These are phyloP conservation scores for Talaromyces amestolkiae DNA, from an alignment of 2,329 filamentous ascomycete species.

Conservation along the genomic window DNA sequence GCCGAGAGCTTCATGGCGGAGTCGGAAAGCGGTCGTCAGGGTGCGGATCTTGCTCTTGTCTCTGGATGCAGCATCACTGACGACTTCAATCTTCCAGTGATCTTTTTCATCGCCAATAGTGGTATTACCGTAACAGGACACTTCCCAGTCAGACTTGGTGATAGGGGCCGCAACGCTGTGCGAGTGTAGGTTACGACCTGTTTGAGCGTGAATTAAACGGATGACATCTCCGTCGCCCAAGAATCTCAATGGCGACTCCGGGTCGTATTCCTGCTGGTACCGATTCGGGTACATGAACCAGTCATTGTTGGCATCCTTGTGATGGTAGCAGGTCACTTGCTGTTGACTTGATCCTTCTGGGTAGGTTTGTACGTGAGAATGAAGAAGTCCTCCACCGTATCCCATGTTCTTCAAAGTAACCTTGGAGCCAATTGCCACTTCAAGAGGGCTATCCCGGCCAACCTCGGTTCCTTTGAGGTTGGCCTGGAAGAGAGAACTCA, in stretches of 20 bases:
- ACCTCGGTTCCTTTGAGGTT: constrained; percentile 93
- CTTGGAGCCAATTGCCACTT: constrained; percentile 83
- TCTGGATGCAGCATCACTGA: constrained; percentile 81
- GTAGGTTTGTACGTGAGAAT: constrained; percentile 95
- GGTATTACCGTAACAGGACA: constrained; percentile 92
- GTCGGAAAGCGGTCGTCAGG: constrained; percentile 86
- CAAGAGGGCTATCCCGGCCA: constrained; percentile 88
- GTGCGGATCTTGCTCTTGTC: constrained; percentile 85
- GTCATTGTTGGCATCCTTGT: constrained; percentile 99
- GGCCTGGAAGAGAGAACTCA: constrained; percentile 98
- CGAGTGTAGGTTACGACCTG: constrained; percentile 94
- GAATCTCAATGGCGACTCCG: constrained; percentile 68
- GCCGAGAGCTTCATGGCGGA: constrained; percentile 75
- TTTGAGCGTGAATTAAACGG: constrained; percentile 89
- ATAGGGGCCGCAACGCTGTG: constrained; percentile 86
- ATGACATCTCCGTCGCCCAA: constrained; percentile 75
- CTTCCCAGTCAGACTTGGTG: constrained; percentile 85
- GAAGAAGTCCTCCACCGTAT: constrained; percentile 91
- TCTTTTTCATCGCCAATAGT: constrained; percentile 97
- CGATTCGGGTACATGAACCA: constrained; percentile 99
- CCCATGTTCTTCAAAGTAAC: constrained; percentile 99
- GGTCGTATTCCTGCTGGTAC: constrained; percentile 67
- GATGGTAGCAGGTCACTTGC: constrained; percentile 98
- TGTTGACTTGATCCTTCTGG: constrained; percentile 92
- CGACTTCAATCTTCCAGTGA: constrained; percentile 91